Evolutionary conservation across 2,329 filamentous ascomycete genomes (phyloP), one percentile per base, ranked within the genome.

Genomic region (Cladosporium sp.): DNA sequence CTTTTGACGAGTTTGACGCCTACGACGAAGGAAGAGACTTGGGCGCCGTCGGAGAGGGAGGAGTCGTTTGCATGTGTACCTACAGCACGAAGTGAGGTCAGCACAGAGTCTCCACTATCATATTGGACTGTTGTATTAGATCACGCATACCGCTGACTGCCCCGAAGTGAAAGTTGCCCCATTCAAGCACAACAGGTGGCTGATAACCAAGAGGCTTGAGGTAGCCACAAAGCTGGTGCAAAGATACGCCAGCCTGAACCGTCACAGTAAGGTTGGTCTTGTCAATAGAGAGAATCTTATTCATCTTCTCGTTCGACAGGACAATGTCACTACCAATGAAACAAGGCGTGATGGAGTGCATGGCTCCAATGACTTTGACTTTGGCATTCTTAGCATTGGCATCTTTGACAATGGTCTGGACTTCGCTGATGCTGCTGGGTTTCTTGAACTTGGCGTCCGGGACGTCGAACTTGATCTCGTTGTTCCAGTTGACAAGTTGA

Each of bases 151-250:
- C n/a, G n/a, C n/a, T n/a, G n/a, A n/a, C n/a, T n/a, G n/a, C 62
- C 13, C 65, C 65, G 10, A 65, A 66, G 10, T 66, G 39, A 32
- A 68, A 68, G 34, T 68, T 64, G n/a, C 66, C 66, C 16, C 53
- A 66, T 39, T 68, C 66, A 5, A 68, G 65, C 3, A 66, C 60
- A 14, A 68, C 66, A 8, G 66, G 60, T 16, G 57, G 49, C 34
- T 68, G 65, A 21, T 54, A 63, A 13, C 61, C 66, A 30, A 64
- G 56, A 5, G 60, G 61, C 30, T 66, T 65, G 28, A 66, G 62
- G 43, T 65, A 48, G 25, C 30, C 43, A 34, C 65, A 66, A 7
- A 66, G 49, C 16, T 66, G 62, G 14, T 66, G 56, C 23, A 65
- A 25, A 30, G 61, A 34, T 1, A 66, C 65, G 16, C 65, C 62